Base-by-base conservation (phyloP, 169 alveolate genomes). In the Blepharisma undulans region DNA sequence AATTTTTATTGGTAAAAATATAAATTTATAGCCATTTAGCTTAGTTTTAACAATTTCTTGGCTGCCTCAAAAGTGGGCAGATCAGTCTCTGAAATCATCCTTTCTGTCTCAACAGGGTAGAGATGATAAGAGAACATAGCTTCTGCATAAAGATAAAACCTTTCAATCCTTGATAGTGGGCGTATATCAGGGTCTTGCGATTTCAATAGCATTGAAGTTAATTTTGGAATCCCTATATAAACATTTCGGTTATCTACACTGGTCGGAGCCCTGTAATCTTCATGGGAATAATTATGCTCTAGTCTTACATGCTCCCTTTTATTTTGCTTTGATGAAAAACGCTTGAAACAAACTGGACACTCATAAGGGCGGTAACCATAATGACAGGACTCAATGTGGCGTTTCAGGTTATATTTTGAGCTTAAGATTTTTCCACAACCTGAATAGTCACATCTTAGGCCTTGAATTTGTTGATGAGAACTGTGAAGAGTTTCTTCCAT, bases 321-420 rank as follows among this genome's bases (percentile, higher is more conserved):
- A 8, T 84, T 84, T 29, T 84, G 89, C 77, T 84, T 84, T 33
- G 89, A 84, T 36, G 89, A 84, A 59, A 84, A 84, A n/a, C 89
- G 30, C 60, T 84, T 84, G n/a, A 36, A 84, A 30, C 89, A 84
- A 36, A 84, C 60, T 25, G 22, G 30, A n/a, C 89, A 84, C 34
- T 84, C 89, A 60, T 84, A 84, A 4, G 89, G 89, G 8, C 89
- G 74, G 22, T 21, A 21, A 60, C 89, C 89, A n/a, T 32, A 61
- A n/a, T 84, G 89, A 32, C 89, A 84, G 77, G 89, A 84, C 36
- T 84, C 89, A 12, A 84, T 60, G n/a, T 84, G 89, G 74, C 89
- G 74, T 32, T 84, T 84, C 30, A 84, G 77, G 34, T 84, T 84
- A 32, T 84, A 84, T 60, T 84, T 84, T 21, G 79, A 48, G 34